phyloP scores from a whole-genome alignment of 805 yeast species.

The Candida vartiovaarae region DNA sequence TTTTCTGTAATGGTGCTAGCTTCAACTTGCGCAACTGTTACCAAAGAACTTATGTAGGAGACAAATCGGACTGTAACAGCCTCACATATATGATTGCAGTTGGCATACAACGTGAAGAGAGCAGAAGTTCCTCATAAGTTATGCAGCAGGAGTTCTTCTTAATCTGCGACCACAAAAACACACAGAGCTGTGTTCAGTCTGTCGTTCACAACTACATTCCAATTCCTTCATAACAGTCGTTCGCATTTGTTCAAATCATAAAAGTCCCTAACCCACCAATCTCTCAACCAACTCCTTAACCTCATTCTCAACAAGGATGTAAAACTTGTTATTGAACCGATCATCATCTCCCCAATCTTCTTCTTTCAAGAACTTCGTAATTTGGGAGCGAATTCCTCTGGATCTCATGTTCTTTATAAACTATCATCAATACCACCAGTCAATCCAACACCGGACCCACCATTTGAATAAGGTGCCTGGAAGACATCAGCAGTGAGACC shows the following conservation, averaged over 20 bases:
- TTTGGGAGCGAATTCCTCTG: constrained; percentile 24
- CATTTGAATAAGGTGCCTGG: neutral
- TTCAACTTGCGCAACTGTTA: no score
- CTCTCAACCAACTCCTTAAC: constrained; percentile 23
- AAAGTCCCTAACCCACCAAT: neutral
- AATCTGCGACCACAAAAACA: no score
- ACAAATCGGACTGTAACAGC: no score
- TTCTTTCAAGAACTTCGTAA: constrained; percentile 21
- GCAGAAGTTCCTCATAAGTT: no score
- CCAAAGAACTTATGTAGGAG: no score
- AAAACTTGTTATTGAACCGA: constrained; percentile 23
- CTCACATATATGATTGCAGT: no score
- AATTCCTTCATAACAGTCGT: no score
- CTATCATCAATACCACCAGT: constrained; percentile 17
- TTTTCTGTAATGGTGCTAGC: no score
- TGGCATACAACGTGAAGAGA: no score
- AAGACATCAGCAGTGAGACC: constrained; percentile 20
- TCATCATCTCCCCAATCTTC: constrained; percentile 25
- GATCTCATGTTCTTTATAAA: constrained; percentile 23
- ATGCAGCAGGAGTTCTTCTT: no score
- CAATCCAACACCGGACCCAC: neutral
- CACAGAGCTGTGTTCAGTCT: no score
- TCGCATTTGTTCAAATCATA: neutral
- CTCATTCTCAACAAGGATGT: constrained; percentile 22
- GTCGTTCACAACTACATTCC: no score